Conservation (phyloP, 371 early-diverging fungal genomes). For the Saksenaea oblongispora region DNA sequence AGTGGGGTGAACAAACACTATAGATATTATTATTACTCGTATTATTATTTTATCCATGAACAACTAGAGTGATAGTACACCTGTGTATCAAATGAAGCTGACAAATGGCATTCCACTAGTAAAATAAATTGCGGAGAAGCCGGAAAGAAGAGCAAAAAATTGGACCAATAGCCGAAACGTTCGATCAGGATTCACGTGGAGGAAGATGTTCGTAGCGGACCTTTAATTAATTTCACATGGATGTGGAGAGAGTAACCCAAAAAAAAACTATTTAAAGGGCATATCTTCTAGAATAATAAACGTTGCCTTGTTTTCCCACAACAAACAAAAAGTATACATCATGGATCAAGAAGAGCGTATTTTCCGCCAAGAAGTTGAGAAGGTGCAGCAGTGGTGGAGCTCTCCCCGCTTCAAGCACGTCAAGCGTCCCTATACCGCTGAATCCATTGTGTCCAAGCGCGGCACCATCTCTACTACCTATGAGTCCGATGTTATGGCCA, state of each 20-base stretch:
- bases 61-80: not conserved
- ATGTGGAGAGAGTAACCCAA: not conserved
- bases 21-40: not conserved
- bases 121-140: constrained; percentile 4
- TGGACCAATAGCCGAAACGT: constrained; percentile 3
- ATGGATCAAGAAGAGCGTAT: constrained; percentile 15
- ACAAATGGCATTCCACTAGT: not conserved
- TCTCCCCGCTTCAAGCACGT: constrained; percentile 80
- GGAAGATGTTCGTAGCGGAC: not conserved
- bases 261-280: constrained; percentile 2
- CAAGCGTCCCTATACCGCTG: constrained; percentile 92
- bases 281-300: not conserved
- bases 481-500: constrained; percentile 86
- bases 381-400: constrained; percentile 91
- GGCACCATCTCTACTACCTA: constrained; percentile 79
- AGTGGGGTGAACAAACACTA: constrained; percentile 17
- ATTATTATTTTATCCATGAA: not conserved
- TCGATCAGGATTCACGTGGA: constrained; percentile 5
- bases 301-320: not conserved
- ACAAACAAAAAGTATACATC: not conserved
- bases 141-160: constrained; percentile 2
- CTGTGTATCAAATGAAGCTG: constrained; percentile 2
- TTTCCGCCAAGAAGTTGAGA: constrained; percentile 59
- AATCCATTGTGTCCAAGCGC: constrained; percentile 88
- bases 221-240: constrained; percentile 4